phyloP scores from a whole-genome alignment of 1,284 basidiomycete genomes.

The Puccinia hordei region DNA sequence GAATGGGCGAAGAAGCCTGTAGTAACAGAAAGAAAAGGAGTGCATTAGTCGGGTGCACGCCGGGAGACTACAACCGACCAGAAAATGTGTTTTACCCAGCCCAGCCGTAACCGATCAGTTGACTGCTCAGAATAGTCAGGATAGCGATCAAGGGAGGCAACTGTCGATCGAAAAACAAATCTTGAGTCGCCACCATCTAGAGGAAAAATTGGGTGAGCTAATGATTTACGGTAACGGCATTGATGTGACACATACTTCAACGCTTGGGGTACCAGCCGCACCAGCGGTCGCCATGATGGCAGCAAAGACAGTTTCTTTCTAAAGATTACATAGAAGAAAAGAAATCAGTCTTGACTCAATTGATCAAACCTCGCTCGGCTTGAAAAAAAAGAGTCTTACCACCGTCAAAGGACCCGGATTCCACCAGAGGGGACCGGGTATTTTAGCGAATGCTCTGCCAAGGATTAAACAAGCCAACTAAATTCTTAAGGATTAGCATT shows the following conservation, averaged over 20 bases:
- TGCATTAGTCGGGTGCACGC: background rate
- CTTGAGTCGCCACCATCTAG: conserved; percentile 36
- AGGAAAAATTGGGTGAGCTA: background rate
- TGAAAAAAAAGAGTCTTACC: conserved; percentile 6
- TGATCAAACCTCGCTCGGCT: background rate
- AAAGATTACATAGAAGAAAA: background rate
- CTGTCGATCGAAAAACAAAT: conserved; percentile 42
- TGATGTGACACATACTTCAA: conserved; percentile 26
- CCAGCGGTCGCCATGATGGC: conserved; percentile 40
- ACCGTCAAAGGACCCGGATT: conserved; percentile 40
- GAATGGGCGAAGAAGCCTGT: conserved; percentile 39
- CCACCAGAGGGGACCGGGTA: conserved; percentile 47
- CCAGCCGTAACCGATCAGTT: conserved; percentile 47
- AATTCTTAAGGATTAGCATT: background rate
- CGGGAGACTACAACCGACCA: background rate
- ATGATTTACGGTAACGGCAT: background rate
- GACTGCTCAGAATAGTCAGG: conserved; percentile 32
- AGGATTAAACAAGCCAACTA: conserved; percentile 45
- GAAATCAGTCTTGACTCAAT: background rate
- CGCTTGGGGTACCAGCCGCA: conserved; percentile 15
- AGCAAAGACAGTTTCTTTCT: conserved; percentile 50
- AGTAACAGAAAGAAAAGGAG: background rate
- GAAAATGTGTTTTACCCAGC: conserved; percentile 29
- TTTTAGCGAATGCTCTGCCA: conserved; percentile 20
- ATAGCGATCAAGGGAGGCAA: conserved; percentile 8